Percentiles rank a stretch among this genome's conserved stretches.
These are phyloP conservation scores for Lentinula lateritia DNA, from an alignment of 768 basidiomycete genomes.

Conservation along the genomic window DNA sequence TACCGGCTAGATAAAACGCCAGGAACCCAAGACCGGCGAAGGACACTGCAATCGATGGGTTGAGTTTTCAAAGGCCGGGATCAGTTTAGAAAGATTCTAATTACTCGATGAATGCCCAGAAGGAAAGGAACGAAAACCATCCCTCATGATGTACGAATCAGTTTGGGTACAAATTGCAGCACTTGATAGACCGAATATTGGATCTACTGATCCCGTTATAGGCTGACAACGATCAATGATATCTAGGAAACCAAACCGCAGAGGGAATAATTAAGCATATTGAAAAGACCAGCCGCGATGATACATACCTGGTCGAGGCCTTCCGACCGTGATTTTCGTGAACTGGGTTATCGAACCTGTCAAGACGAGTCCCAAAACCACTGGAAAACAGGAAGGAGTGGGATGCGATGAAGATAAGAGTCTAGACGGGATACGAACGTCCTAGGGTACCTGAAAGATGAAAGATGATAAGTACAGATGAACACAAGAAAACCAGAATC, in stretches of 20 bases:
- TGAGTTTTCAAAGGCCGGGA: background rate
- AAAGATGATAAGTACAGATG: background rate
- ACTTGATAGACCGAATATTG: conserved; percentile 67
- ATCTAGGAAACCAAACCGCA: conserved; percentile 30
- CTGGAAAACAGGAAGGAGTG: conserved; percentile 23
- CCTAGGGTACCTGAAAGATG: conserved; percentile 32
- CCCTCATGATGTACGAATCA: conserved; percentile 48
- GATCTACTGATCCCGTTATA: conserved; percentile 54
- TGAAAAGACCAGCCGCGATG: background rate
- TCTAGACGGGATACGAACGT: conserved; percentile 20
- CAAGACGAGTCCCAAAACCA: conserved; percentile 68
- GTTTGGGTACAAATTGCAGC: conserved; percentile 76
- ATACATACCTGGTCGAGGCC: conserved; percentile 73
- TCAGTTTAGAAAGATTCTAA: conserved; percentile 18
- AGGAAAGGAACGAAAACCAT: conserved; percentile 91
- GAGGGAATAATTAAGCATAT: background rate
- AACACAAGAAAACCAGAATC: conserved; percentile 13
- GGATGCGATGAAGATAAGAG: background rate
- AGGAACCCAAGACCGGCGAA: conserved; percentile 93
- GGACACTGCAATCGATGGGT: conserved; percentile 50
- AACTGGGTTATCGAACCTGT: conserved; percentile 83
- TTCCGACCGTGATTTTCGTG: conserved; percentile 81
- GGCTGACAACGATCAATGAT: conserved; percentile 71
- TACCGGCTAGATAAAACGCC: conserved; percentile 84
- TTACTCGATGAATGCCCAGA: conserved; percentile 86